Evolutionary conservation across 2,329 filamentous ascomycete genomes (phyloP), one percentile per base, ranked within the genome.

Genomic region (Neopestalotiopsis clavispora): DNA sequence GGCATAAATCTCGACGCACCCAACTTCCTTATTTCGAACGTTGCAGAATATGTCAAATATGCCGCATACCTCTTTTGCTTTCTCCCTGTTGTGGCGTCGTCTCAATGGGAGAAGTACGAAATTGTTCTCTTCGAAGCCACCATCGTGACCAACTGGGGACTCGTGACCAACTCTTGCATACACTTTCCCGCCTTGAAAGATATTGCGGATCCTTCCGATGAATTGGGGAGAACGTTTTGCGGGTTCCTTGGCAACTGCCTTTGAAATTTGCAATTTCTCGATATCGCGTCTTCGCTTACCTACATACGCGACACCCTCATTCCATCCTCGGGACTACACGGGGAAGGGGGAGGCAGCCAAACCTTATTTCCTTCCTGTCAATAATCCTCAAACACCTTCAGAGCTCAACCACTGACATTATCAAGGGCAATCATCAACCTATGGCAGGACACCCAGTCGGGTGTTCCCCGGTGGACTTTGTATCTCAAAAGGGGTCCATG

Each of bases 41-140:
- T 30, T 23, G 12, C 30, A 30, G 28, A 59, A 4, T 17, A 10
- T 34, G n/a, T n/a, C 23, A n/a, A 59, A 30, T 59, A 52, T 52
- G 45, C 45, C 45, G 45, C 45, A 52, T 10, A 38, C 10, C 7
- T n/a, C n/a, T 52, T 52, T 9, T 52, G 34, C 9, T 20, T 20
- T 17, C 10, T 12, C 2, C 30, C 5, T 14, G 34, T 34, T 64
- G 61, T 64, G 61, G 38, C 61, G 42, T 64, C 12, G 40, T 23
- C 40, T 49, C 40, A 64, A 13, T 64, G 40, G 61, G 40, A 32
- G 40, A 13, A 64, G 20, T 23, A 64, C 40, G 61, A 64, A 28
- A 38, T n/a, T 4, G 40, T 23, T 14, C 12, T 49, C 23, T 49
- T 20, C 34, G 20, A 20, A 17, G 17, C 20, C 45, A 10, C 20